Base-by-base conservation (phyloP, 441 rosid genomes). In the Capsella rubella region DNA sequence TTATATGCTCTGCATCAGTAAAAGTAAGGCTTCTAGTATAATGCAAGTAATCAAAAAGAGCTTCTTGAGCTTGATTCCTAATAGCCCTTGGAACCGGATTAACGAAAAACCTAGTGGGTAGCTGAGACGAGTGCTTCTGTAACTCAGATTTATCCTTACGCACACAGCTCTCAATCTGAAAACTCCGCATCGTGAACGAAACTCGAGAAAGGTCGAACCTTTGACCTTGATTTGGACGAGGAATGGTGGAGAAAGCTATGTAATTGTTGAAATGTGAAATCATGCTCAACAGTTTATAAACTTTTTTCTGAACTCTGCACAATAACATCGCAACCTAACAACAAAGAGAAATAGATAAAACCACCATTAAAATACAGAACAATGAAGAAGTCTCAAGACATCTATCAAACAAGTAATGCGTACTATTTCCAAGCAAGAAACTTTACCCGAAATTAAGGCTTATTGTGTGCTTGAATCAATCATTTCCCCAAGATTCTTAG, bases 1-100 rank as follows among this genome's bases (percentile, higher is more conserved):
- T 90, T 16, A 92, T 89, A 83, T 92, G 86, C 69, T 92, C 98
- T 18, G 95, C 97, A 69, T 90, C 98, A 4, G 77, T 40, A 59
- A 78, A 84, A 50, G 80, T 70, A 42, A 84, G 52, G 78, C 82
- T 80, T 82, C 98, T 85, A 57, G 95, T 87, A 65, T 27, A 46
- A 76, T 88, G 87, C 82, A 90, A 85, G 85, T 90, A 93, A 59
- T 93, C 93, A 60, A 87, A 87, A 18, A 90, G 84, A 47, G 82
- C 93, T 46, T 34, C 79, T 42, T 86, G 91, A 63, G 90, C 93
- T 62, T 82, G 84, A 10, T 69, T 78, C 77, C 80, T 85, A 45
- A 77, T 79, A 12, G 18, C 43, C 31, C 90, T 71, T 39, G 97
- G 81, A 45, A 74, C 60, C 3, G 79, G 83, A 74, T 53, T 75